phyloP scores from a whole-genome alignment of 495 filamentous ascomycete genomes.

The Aspergillus sclerotiicarbonarius region DNA sequence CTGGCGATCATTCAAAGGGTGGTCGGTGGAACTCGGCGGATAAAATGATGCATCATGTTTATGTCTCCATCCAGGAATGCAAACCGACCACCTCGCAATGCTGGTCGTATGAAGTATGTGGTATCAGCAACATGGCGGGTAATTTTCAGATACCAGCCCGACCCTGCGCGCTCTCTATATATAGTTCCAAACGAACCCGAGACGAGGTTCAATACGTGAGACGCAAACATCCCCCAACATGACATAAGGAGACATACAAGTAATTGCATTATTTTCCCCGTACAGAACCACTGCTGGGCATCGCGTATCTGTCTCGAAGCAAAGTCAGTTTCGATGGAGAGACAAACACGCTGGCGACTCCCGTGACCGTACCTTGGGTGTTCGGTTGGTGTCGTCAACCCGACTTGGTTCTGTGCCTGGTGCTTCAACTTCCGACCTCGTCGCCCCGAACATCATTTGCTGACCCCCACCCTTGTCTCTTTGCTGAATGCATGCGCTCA shows the following conservation, averaged over 20 bases:
- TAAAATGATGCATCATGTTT: no score
- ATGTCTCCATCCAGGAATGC: neutral
- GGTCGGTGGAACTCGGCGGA: no score
- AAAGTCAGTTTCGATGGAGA: neutral
- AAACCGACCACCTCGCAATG: no score
- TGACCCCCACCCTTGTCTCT: neutral
- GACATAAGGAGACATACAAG: neutral
- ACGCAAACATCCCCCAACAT: neutral
- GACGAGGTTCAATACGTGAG: neutral
- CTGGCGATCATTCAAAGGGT: no score
- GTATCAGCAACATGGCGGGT: neutral
- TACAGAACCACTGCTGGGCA: neutral
- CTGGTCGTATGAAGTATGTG: neutral
- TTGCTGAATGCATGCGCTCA: neutral
- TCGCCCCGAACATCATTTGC: neutral
- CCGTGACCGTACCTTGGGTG: constrained; percentile 16
- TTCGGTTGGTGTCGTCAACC: constrained; percentile 11
- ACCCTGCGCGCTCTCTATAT: neutral
- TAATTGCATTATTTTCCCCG: neutral
- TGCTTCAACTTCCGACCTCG: neutral
- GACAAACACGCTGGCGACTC: neutral
- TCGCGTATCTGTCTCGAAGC: neutral
- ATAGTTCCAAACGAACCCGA: neutral
- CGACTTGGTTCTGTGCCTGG: constrained; percentile 1
- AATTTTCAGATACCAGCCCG: neutral